Evolutionary conservation across 2,329 filamentous ascomycete species (phyloP), one percentile per base, ranked within the genome.

Genomic region (Aspergillus caelatus): DNA sequence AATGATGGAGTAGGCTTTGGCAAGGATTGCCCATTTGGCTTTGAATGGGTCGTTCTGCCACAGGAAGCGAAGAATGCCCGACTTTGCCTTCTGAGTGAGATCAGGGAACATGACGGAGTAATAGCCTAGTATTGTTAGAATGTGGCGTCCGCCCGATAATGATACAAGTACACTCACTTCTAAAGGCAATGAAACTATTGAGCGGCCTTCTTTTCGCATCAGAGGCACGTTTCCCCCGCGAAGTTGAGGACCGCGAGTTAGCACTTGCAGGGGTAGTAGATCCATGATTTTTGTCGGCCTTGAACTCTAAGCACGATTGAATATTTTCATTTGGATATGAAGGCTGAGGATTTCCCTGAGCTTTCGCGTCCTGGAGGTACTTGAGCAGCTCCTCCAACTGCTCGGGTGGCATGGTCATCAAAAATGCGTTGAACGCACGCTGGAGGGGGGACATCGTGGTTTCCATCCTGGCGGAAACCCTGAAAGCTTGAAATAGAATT

Each of bases 1-100:
- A 55, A 85, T 77, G 64, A 81, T 79, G 36, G 84, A 86, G 78
- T 85, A 87, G 21, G 84, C 82, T 70, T 85, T 85, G 55, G 84
- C 82, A 62, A 86, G 73, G 63, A 87, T 75, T 55, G 78, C 78
- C 84, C 84, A 86, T 67, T 84, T 81, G 63, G 79, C 77, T 68
- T 84, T 80, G 75, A 81, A 82, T 54, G 77, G 78, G 66, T 87
- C 84, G 41, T 77, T 74, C 56, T 79, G 73, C 85, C 85, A 87
- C 64, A 86, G 76, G 34, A 73, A 71, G 26, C 78, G 81, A 63
- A 87, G 72, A 65, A 82, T 77, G 16, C 79, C 80, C 46, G 85
- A 87, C 60, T 84, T 82, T 46, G 78, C 77, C 75, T 86, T 86
- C 75, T 87, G 85, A 43, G 80, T 80, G 56, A 78, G 72, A 34